Conservation (phyloP, 306 rosid species). For the Potentilla sterilis region DNA sequence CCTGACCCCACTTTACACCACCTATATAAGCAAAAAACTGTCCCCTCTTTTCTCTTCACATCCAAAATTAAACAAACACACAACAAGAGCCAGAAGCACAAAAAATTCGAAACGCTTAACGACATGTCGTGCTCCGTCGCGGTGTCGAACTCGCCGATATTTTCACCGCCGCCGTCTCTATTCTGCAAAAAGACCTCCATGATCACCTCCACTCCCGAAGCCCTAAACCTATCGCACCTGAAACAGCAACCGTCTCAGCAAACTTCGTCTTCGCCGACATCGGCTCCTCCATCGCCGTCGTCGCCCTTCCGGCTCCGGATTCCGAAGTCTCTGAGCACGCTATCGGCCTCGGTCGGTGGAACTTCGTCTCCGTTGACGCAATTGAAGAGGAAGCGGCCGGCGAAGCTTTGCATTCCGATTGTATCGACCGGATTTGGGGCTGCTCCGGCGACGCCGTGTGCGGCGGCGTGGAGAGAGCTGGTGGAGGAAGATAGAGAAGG, state of each 20-base stretch:
- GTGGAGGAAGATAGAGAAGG: slow-evolving; percentile 61
- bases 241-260: slow-evolving; percentile 33
- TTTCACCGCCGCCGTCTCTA: slow-evolving; percentile 64
- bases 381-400: slow-evolving; percentile 87
- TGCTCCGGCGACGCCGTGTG: slow-evolving; percentile 46
- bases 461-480: slow-evolving; percentile 44
- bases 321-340: slow-evolving; percentile 47
- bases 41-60: background rate
- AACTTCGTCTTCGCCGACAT: slow-evolving; percentile 48
- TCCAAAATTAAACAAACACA: background rate
- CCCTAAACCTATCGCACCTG: slow-evolving; percentile 45
- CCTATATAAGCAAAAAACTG: background rate
- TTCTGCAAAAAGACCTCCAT: slow-evolving; percentile 53
- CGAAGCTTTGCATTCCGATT: slow-evolving; percentile 71
- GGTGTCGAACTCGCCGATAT: slow-evolving; percentile 71
- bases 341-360: slow-evolving; percentile 17
- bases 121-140: slow-evolving; percentile 84
- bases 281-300: slow-evolving; percentile 56
- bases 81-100: background rate
- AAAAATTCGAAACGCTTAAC: slow-evolving; percentile 1
- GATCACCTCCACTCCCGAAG: slow-evolving; percentile 50
- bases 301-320: slow-evolving; percentile 75
- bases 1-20: slow-evolving; percentile 12
- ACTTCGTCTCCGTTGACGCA: slow-evolving; percentile 45
- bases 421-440: slow-evolving; percentile 39